phyloP scores from a whole-genome alignment of 257 asterid genomes.

The Solanum gandarillasii region DNA sequence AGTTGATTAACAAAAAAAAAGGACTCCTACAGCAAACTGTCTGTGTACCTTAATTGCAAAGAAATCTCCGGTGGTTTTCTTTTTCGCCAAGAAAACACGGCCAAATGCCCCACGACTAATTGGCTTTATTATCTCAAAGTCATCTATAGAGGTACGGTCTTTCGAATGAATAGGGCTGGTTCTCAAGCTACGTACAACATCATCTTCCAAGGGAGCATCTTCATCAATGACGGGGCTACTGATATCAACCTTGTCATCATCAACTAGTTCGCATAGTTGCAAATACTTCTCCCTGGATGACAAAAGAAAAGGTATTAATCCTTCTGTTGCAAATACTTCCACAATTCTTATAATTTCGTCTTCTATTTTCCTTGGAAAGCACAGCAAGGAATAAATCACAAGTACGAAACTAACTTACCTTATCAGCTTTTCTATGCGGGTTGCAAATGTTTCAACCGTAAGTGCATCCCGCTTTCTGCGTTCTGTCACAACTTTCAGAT shows the following conservation, averaged over 20 bases:
- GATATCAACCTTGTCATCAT: slow-evolving; percentile 85
- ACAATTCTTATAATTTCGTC: neutral
- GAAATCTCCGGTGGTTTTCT: slow-evolving; percentile 91
- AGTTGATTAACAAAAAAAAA: neutral
- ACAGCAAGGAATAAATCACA: neutral
- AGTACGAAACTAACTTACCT: slow-evolving; percentile 33
- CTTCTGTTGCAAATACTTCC: neutral
- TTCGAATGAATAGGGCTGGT: slow-evolving; percentile 88
- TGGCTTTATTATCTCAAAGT: slow-evolving; percentile 95
- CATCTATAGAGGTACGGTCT: slow-evolving; percentile 97
- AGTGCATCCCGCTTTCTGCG: slow-evolving; percentile 87
- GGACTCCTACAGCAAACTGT: neutral
- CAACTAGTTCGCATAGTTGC: slow-evolving; percentile 91
- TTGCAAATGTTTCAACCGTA: slow-evolving; percentile 97
- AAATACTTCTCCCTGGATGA: slow-evolving; percentile 82
- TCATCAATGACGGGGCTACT: slow-evolving; percentile 89
- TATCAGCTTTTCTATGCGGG: slow-evolving; percentile 93
- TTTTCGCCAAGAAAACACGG: slow-evolving; percentile 92
- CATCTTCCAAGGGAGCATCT: slow-evolving; percentile 97
- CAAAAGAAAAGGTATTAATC: neutral
- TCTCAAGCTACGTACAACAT: slow-evolving; percentile 89
- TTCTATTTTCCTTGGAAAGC: neutral
- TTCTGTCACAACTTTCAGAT: slow-evolving; percentile 73
- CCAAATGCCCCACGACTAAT: slow-evolving; percentile 99
- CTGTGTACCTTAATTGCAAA: slow-evolving; percentile 84